Evolutionary conservation across 441 rosid genomes (phyloP).

Genomic region (Bocquillonia castaneifolia): DNA sequence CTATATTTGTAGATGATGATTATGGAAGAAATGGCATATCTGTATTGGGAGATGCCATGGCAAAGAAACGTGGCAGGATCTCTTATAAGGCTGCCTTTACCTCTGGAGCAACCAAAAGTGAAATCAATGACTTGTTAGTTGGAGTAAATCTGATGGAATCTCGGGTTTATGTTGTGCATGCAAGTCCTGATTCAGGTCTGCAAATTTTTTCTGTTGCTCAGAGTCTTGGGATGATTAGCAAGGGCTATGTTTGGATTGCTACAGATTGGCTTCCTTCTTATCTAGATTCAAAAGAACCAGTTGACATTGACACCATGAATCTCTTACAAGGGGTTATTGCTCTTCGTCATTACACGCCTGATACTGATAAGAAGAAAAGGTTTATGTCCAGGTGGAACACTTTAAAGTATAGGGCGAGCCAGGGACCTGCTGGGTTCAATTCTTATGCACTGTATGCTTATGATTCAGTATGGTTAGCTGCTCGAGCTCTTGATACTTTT

Average conservation of each 20-base stretch:
- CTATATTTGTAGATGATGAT: constrained; percentile 83
- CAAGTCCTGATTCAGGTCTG: constrained; percentile 80
- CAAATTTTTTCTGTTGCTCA: constrained; percentile 61
- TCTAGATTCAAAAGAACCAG: constrained; percentile 53
- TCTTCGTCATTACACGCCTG: constrained; percentile 72
- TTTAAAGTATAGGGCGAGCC: constrained; percentile 35
- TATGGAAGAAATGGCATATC: constrained; percentile 82
- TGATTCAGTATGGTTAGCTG: constrained; percentile 89
- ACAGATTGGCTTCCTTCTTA: constrained; percentile 89
- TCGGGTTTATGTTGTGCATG: constrained; percentile 83
- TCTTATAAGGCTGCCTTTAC: constrained; percentile 67
- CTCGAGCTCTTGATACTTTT: constrained; percentile 65
- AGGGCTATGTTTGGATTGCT: constrained; percentile 88
- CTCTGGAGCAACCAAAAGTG: constrained; percentile 43
- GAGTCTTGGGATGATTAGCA: constrained; percentile 57
- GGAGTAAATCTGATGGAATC: constrained; percentile 68
- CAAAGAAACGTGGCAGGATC: constrained; percentile 63
- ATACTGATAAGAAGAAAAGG: constrained; percentile 44
- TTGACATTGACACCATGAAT: constrained; percentile 41
- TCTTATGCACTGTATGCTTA: constrained; percentile 84
- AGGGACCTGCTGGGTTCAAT: constrained; percentile 45
- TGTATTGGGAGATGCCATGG: constrained; percentile 66
- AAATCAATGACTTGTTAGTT: constrained; percentile 50
- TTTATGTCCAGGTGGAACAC: constrained; percentile 54
- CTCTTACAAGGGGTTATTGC: constrained; percentile 86